Base-by-base conservation (phyloP, 345 rosid species). In the Gossypium turneri region DNA sequence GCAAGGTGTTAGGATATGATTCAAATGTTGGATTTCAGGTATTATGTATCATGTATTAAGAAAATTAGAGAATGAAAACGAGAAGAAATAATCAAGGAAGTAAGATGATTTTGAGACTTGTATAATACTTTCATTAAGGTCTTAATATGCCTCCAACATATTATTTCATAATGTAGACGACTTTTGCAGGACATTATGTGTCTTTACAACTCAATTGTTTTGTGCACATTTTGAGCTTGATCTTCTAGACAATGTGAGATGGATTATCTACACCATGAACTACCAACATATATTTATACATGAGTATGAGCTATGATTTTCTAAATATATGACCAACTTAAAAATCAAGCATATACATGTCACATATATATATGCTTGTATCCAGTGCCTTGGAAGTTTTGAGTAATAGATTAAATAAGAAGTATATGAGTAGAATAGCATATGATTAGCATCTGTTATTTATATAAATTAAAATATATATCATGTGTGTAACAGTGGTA, bases 401-500 rank as follows among this genome's bases (percentile, higher is more conserved):
- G 25, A 56, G 60, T 24, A 24, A 0, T 12, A 12, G 34, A 24
- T 58, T 10, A 58, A 2, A 24, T 24, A 58, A 58, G 34, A 11
- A 4, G 38, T 19, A 43, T 11, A 43, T 12, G 48, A 44, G 29
- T 20, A 43, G 70, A 44, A 66, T 19, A 1, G 9, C 29, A 41
- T 19, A 11, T 44, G 44, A 43, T 20, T 7, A 65, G 7, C 17
- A 44, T 29, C 13, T 29, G 48, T 10, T 16, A 25, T 34, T 17
- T 27, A 70, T 53, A 38, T 38, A 9, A 19, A 44, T 38, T 22
- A 20, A 20, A 20, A 2, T 57, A 1, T 53, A 12, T 41, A 12
- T n/a, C 4, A 1, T 56, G 15, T 8, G 2, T 62, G 22, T 16
- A 11, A 50, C 77, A 74, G 77, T 1, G 77, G 77, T 13, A 74